Percentiles rank a stretch among this genome's conserved stretches.
Conservation (phyloP, 768 basidiomycete species). For the Boletus sensibilis region DNA sequence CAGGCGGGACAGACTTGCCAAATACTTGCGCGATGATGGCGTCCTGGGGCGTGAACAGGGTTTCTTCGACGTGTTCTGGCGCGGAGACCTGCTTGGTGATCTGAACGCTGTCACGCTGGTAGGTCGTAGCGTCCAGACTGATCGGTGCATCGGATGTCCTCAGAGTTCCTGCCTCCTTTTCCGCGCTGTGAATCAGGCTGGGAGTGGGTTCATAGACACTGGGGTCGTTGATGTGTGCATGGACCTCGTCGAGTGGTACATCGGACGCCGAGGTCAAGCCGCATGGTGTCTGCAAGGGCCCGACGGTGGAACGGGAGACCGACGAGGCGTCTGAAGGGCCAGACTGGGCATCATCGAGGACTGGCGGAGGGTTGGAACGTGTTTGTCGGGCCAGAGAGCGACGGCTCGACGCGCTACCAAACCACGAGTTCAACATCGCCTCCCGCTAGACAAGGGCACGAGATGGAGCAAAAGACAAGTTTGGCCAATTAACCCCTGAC, state of each 20-base stretch:
- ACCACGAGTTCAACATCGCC: conserved; percentile 32
- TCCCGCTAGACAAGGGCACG: background rate
- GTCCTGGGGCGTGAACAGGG: conserved; percentile 59
- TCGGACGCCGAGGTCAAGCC: conserved; percentile 21
- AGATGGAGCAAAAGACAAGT: conserved; percentile 1
- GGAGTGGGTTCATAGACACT: conserved; percentile 19
- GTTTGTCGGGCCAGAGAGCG: conserved; percentile 14
- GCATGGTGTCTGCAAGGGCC: conserved; percentile 5
- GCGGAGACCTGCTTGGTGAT: background rate
- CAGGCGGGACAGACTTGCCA: conserved; percentile 8
- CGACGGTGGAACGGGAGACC: conserved; percentile 20
- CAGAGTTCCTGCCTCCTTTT: conserved; percentile 7
- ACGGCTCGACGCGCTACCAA: conserved; percentile 31
- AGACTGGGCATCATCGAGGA: background rate
- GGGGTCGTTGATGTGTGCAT: conserved; percentile 27
- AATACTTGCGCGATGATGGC: conserved; percentile 49
- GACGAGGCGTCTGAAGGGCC: conserved; percentile 14
- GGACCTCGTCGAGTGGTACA: conserved; percentile 23
- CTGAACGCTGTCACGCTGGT: conserved; percentile 1
- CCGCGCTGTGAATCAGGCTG: conserved; percentile 17
- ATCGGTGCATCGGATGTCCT: conserved; percentile 11
- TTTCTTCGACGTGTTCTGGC: background rate
- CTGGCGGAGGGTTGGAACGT: background rate
- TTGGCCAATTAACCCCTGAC: conserved; percentile 13
- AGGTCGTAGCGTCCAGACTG: conserved; percentile 4